Evolutionary conservation across 176 grass and related monocot species (phyloP).

Genomic region (Raddia distichophylla): DNA sequence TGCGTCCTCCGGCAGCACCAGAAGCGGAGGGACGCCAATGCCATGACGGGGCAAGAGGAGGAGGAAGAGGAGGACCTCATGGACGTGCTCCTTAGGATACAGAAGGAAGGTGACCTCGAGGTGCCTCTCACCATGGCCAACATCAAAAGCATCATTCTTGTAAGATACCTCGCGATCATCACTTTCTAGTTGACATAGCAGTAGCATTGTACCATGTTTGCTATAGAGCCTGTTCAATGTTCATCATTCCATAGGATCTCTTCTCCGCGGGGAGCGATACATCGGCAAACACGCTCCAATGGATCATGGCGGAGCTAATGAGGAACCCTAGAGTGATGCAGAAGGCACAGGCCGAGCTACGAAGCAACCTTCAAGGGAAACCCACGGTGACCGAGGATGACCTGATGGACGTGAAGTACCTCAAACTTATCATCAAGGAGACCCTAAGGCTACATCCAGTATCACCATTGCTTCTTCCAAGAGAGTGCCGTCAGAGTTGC

Average conservation of each 20-base stretch:
- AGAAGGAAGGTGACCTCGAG: conserved; percentile 13
- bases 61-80: conserved; percentile 32
- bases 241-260: conserved; percentile 18
- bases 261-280: conserved; percentile 47
- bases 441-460: conserved; percentile 46
- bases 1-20: background rate
- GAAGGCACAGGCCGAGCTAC: conserved; percentile 42
- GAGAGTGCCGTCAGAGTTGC: conserved; percentile 28
- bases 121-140: conserved; percentile 18
- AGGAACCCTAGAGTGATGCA: conserved; percentile 26
- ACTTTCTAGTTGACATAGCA: background rate
- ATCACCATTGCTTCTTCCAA: conserved; percentile 35
- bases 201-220: background rate
- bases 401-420: conserved; percentile 34
- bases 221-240: too few species aligned
- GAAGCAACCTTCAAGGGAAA: background rate
- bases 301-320: conserved; percentile 45
- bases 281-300: conserved; percentile 21
- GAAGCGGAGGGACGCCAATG: background rate
- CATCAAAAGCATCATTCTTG: conserved; percentile 35
- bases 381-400: conserved; percentile 34
- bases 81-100: conserved; percentile 3
- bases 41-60: background rate
- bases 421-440: conserved; percentile 55
- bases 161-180: background rate